Percentiles rank a stretch among this genome's conserved stretches.
Conservation (phyloP, 1,139 yeast species). For the Schwanniomyces etchellsii region DNA sequence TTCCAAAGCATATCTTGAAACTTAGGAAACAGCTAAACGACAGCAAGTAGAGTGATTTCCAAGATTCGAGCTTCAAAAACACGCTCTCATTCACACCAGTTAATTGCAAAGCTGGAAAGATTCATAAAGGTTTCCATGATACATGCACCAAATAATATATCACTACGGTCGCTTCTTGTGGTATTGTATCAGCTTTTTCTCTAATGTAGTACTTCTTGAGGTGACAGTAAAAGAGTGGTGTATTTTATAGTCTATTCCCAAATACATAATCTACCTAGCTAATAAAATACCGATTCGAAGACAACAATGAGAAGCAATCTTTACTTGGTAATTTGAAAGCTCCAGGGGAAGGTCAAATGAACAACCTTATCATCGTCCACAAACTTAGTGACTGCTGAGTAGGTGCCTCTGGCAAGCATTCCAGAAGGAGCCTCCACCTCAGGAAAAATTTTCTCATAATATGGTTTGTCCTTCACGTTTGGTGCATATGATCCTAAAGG, state of each 20-base stretch:
- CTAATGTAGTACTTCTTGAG: too few species aligned
- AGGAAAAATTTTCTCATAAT: slow-evolving; percentile 69
- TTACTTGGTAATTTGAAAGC: slow-evolving; percentile 67
- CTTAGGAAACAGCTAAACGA: slow-evolving; percentile 5
- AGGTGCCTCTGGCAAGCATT: slow-evolving; percentile 79
- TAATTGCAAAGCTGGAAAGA: too few species aligned
- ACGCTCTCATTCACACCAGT: too few species aligned
- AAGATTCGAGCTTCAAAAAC: too few species aligned
- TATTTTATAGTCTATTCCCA: too few species aligned
- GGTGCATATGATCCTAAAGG: slow-evolving; percentile 92
- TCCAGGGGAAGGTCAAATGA: slow-evolving; percentile 81
- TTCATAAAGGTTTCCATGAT: background rate
- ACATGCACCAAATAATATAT: background rate
- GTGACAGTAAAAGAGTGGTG: too few species aligned
- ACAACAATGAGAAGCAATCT: too few species aligned
- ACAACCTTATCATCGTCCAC: slow-evolving; percentile 79
- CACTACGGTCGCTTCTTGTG: too few species aligned
- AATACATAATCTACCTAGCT: too few species aligned
- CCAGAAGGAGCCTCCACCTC: slow-evolving; percentile 94
- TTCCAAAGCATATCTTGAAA: slow-evolving; percentile 6
- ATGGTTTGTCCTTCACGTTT: slow-evolving; percentile 76
- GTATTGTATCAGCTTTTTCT: too few species aligned
- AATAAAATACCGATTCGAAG: too few species aligned
- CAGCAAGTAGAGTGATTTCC: too few species aligned
- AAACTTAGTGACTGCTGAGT: slow-evolving; percentile 76